Percentiles rank a stretch among this genome's conserved stretches.
Conservation (phyloP, 345 rosid genomes). For the Psidium guajava region DNA sequence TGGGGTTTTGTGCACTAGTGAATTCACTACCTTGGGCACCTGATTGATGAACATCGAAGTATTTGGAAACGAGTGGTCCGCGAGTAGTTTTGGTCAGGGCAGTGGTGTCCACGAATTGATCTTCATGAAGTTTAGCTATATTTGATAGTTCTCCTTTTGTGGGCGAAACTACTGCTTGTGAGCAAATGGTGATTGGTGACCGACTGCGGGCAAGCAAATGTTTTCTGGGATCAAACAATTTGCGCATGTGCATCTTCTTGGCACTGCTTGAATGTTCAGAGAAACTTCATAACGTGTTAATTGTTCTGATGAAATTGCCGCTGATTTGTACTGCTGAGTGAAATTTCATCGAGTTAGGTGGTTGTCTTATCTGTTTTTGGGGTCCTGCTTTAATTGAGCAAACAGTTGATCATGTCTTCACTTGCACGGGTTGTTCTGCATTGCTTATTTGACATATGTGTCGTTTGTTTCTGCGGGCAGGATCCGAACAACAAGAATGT, state of each 20-base stretch:
- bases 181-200: background rate
- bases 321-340: background rate
- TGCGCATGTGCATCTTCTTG: background rate
- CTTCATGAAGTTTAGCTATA: background rate
- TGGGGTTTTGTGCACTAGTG: background rate
- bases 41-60: background rate
- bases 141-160: background rate
- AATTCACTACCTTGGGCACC: background rate
- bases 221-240: background rate
- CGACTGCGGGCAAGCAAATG: background rate
- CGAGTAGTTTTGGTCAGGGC: background rate
- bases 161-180: background rate
- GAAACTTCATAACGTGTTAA: background rate
- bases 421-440: background rate
- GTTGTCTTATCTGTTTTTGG: background rate
- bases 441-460: background rate
- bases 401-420: background rate
- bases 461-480: slow-evolving; percentile 12
- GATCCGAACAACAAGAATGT: slow-evolving; percentile 75
- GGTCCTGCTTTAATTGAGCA: background rate
- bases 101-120: background rate
- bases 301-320: background rate
- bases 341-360: background rate
- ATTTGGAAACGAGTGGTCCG: background rate
- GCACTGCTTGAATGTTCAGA: background rate